Evolutionary conservation across 306 rosid species (phyloP).

Genomic region (Vigna unguiculata): DNA sequence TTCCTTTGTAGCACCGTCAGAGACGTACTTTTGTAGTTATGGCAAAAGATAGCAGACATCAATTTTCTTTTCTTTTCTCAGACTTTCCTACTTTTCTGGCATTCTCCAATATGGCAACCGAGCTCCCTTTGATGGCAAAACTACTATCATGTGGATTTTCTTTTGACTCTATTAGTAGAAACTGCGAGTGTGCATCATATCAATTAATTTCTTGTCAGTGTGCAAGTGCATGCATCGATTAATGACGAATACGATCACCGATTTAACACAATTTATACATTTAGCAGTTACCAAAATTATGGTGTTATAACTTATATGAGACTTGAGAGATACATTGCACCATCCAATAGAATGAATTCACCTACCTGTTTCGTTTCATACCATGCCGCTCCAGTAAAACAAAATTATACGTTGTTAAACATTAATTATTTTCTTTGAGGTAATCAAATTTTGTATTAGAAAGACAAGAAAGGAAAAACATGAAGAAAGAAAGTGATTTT

Average conservation of each 20-base stretch:
- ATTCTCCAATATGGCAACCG: background rate
- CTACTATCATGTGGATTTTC: background rate
- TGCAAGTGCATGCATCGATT: conserved; percentile 35
- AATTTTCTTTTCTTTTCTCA: conserved; percentile 33
- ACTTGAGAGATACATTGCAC: conserved; percentile 44
- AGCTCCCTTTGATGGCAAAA: conserved; percentile 18
- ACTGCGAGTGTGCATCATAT: background rate
- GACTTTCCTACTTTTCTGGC: conserved; percentile 1
- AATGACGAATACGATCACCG: conserved; percentile 4
- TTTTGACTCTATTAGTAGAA: conserved; percentile 28
- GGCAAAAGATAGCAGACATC: conserved; percentile 7
- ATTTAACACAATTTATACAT: conserved; percentile 4
- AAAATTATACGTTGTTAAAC: background rate
- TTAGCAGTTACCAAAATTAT: background rate
- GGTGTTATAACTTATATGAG: conserved; percentile 4
- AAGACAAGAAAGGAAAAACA: background rate
- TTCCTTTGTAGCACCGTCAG: conserved; percentile 20
- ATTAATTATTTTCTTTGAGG: background rate
- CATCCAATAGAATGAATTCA: conserved; percentile 5
- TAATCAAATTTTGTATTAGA: background rate
- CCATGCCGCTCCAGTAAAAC: background rate
- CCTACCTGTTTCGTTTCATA: background rate
- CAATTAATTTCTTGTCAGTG: background rate
- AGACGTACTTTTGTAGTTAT: conserved; percentile 32
- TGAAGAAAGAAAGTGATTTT: background rate